phyloP scores from a whole-genome alignment of 2,329 filamentous ascomycete species.

The Trichoderma sp. region DNA sequence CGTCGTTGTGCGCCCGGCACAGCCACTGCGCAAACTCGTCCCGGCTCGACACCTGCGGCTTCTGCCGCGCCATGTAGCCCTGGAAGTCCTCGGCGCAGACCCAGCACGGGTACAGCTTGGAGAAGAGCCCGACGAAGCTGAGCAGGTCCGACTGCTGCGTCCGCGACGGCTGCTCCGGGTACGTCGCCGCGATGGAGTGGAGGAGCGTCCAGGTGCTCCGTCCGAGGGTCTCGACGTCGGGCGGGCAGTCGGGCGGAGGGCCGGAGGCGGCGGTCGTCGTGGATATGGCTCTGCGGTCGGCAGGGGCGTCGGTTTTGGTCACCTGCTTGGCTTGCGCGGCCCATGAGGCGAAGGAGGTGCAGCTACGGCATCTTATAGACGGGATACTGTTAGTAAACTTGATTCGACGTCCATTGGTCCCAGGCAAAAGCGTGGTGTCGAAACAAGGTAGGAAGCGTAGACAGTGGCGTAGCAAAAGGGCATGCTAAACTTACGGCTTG shows the following conservation, averaged over 20 bases:
- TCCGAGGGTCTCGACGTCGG: constrained; percentile 85
- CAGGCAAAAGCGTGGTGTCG: neutral
- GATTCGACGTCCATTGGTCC: neutral
- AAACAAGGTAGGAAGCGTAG: no score
- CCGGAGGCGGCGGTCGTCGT: constrained; percentile 40
- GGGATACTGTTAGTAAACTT: constrained; percentile 4
- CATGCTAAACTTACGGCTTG: constrained; percentile 68
- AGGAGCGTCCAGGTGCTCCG: constrained; percentile 91
- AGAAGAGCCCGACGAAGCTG: constrained; percentile 78
- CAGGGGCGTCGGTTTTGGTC: constrained; percentile 29
- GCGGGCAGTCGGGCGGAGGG: constrained; percentile 72
- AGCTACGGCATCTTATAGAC: constrained; percentile 39
- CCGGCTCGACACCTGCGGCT: constrained; percentile 60
- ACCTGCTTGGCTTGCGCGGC: constrained; percentile 37
- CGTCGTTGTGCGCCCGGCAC: constrained; percentile 84
- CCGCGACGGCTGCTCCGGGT: constrained; percentile 69
- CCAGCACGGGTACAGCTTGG: constrained; percentile 93
- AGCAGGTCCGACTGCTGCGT: constrained; percentile 74
- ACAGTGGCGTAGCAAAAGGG: neutral
- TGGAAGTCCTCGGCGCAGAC: constrained; percentile 92
- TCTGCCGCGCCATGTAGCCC: constrained; percentile 73
- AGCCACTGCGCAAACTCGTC: constrained; percentile 80
- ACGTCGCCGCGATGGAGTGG: constrained; percentile 86
- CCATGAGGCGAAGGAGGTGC: constrained; percentile 40
- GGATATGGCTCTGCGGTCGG: constrained; percentile 27